These are phyloP conservation scores for Pulveroboletus sp. DNA, from an alignment of 768 basidiomycete species.

Conservation along the genomic window DNA sequence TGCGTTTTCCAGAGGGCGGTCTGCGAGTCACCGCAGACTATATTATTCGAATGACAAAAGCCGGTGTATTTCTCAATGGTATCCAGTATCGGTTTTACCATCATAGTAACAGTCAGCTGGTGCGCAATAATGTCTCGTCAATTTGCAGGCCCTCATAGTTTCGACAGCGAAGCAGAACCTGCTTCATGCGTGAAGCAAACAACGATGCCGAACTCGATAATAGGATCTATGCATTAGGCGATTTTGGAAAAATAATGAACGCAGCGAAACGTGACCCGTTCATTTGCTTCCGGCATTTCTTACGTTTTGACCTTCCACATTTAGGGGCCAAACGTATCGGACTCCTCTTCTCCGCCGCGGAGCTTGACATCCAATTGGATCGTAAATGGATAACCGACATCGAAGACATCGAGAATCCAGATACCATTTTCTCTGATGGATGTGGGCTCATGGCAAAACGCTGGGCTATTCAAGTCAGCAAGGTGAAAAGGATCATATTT, in stretches of 20 bases:
- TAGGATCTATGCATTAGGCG: slow-evolving; percentile 53
- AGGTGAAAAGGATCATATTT: slow-evolving; percentile 50
- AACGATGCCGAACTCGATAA: slow-evolving; percentile 52
- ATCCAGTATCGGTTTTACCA: slow-evolving; percentile 65
- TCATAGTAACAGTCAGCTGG: slow-evolving; percentile 68
- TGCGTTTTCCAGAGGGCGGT: slow-evolving; percentile 52
- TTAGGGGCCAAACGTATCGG: slow-evolving; percentile 68
- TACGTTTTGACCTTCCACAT: background rate
- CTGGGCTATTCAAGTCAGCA: slow-evolving; percentile 50
- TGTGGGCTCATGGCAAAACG: slow-evolving; percentile 58
- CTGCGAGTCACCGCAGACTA: slow-evolving; percentile 50
- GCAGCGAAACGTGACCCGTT: slow-evolving; percentile 50
- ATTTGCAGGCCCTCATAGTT: background rate
- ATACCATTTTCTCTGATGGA: slow-evolving; percentile 63
- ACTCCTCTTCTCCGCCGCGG: slow-evolving; percentile 59
- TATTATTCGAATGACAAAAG: slow-evolving; percentile 48
- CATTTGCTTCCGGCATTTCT: background rate
- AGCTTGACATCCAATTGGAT: slow-evolving; percentile 52
- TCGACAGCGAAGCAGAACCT: slow-evolving; percentile 54
- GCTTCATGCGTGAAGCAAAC: slow-evolving; percentile 54
- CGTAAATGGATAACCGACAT: slow-evolving; percentile 50
- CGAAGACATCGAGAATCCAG: slow-evolving; percentile 50
- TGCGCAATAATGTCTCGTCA: slow-evolving; percentile 21
- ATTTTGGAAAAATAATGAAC: slow-evolving; percentile 58
- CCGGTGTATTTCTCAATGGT: slow-evolving; percentile 53